Conservation (phyloP, 2,329 filamentous ascomycete species). For the Aquanectria penicillioides region DNA sequence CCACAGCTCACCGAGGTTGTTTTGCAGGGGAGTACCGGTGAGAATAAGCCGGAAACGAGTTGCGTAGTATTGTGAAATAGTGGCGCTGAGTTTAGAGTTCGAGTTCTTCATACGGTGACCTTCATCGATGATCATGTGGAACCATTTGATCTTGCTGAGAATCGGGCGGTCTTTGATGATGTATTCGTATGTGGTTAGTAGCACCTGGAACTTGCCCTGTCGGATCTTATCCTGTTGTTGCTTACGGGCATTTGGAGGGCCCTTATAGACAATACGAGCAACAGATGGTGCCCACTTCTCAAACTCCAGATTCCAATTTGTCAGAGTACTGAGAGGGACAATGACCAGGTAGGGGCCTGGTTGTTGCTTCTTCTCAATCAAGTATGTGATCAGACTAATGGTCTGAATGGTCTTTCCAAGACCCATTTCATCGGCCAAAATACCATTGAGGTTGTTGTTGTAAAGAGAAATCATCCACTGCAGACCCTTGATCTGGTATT, state of each 20-base stretch:
- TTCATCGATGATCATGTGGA: slow-evolving; percentile 99
- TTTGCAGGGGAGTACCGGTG: slow-evolving; percentile 96
- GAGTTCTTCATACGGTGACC: slow-evolving; percentile 99
- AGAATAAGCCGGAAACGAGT: slow-evolving; percentile 96
- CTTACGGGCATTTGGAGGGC: slow-evolving; percentile 87
- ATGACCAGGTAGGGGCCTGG: slow-evolving; percentile 95
- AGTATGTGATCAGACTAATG: slow-evolving; percentile 95
- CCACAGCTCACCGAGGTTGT: slow-evolving; percentile 96
- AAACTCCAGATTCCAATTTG: slow-evolving; percentile 98
- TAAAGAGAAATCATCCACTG: slow-evolving; percentile 99
- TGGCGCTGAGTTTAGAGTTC: slow-evolving; percentile 94
- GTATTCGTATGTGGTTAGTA: slow-evolving; percentile 98
- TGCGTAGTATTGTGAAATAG: slow-evolving; percentile 93
- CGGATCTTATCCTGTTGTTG: slow-evolving; percentile 93
- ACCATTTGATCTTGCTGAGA: slow-evolving; percentile 98
- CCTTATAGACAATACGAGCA: slow-evolving; percentile 93
- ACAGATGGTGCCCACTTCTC: slow-evolving; percentile 98
- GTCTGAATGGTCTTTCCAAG: slow-evolving; percentile 99
- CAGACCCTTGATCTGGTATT: slow-evolving; percentile 97
- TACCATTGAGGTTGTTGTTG: slow-evolving; percentile 99
- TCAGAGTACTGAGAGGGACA: slow-evolving; percentile 94
- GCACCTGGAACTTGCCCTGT: slow-evolving; percentile 93
- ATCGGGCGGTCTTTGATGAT: slow-evolving; percentile 98
- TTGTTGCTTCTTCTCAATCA: slow-evolving; percentile 95
- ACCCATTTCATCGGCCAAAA: slow-evolving; percentile 99